phyloP scores from a whole-genome alignment of 2,329 filamentous ascomycete species.

The Botrytis tulipae region DNA sequence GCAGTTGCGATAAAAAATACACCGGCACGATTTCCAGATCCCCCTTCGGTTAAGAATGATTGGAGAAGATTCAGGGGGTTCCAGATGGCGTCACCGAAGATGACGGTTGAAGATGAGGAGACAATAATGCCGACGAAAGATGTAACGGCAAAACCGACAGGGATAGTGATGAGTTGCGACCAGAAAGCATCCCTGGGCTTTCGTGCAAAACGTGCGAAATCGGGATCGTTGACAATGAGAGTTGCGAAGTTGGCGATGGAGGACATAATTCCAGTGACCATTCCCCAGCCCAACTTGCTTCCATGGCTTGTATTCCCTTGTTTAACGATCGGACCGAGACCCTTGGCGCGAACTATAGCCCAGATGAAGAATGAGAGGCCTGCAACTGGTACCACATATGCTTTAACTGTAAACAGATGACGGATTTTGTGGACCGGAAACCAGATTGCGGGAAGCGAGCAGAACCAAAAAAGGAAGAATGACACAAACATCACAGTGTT shows the following conservation, averaged over 20 bases:
- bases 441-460: slow-evolving; percentile 80
- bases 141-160: slow-evolving; percentile 70
- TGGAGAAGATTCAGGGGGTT: slow-evolving; percentile 68
- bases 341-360: slow-evolving; percentile 77
- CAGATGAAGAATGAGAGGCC: slow-evolving; percentile 85
- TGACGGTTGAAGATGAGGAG: slow-evolving; percentile 67
- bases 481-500: slow-evolving; percentile 73
- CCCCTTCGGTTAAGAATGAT: slow-evolving; percentile 66
- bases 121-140: slow-evolving; percentile 83
- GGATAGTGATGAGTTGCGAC: slow-evolving; percentile 76
- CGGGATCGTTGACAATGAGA: slow-evolving; percentile 75
- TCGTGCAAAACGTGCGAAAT: slow-evolving; percentile 79
- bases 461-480: slow-evolving; percentile 85
- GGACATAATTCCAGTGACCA: slow-evolving; percentile 83
- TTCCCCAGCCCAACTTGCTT: slow-evolving; percentile 72
- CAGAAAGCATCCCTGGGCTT: slow-evolving; percentile 75
- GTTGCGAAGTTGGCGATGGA: slow-evolving; percentile 90
- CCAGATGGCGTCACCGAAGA: slow-evolving; percentile 69
- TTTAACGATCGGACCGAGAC: slow-evolving; percentile 77
- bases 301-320: slow-evolving; percentile 64
- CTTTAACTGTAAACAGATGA: slow-evolving; percentile 88
- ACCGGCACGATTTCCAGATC: slow-evolving; percentile 67
- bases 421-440: slow-evolving; percentile 86
- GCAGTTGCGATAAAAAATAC: slow-evolving; percentile 71
- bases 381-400: slow-evolving; percentile 78